phyloP scores from a whole-genome alignment of 768 basidiomycete species.

The Filobasidium floriforme region DNA sequence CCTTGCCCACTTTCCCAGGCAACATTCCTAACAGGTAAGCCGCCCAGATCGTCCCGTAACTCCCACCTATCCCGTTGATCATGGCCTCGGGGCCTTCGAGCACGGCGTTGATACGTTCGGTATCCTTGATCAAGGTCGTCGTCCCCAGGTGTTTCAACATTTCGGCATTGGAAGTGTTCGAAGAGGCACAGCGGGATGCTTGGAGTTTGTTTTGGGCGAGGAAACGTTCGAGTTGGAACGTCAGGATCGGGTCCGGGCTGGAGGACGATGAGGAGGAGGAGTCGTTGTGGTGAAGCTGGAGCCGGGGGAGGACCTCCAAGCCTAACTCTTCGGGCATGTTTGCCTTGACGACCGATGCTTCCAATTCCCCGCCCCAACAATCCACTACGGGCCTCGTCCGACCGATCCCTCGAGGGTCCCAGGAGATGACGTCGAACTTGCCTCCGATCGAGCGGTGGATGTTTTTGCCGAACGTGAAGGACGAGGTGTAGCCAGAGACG shows the following conservation, averaged over 20 bases:
- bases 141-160: conserved; percentile 27
- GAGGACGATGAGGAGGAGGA: too few species aligned
- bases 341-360: conserved; percentile 11
- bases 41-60: conserved; percentile 26
- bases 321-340: conserved; percentile 14
- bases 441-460: conserved; percentile 17
- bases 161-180: conserved; percentile 14
- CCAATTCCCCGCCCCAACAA: conserved; percentile 14
- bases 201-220: conserved; percentile 20
- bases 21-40: conserved; percentile 25
- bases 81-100: conserved; percentile 23
- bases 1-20: conserved; percentile 15
- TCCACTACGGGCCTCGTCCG: conserved; percentile 21
- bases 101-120: conserved; percentile 16
- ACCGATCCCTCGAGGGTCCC: conserved; percentile 28
- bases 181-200: conserved; percentile 14
- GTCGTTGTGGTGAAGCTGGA: not conserved
- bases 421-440: conserved; percentile 24
- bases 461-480: conserved; percentile 12
- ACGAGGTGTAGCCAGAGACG: conserved; percentile 9
- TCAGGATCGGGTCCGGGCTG: conserved; percentile 3
- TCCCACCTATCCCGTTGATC: conserved; percentile 24
- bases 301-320: conserved; percentile 14
- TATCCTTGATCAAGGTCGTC: conserved; percentile 25
- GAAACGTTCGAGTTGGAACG: conserved; percentile 20